These are phyloP conservation scores for Chondrostereum purpureum DNA, from an alignment of 1,284 basidiomycete genomes.

Conservation along the genomic window DNA sequence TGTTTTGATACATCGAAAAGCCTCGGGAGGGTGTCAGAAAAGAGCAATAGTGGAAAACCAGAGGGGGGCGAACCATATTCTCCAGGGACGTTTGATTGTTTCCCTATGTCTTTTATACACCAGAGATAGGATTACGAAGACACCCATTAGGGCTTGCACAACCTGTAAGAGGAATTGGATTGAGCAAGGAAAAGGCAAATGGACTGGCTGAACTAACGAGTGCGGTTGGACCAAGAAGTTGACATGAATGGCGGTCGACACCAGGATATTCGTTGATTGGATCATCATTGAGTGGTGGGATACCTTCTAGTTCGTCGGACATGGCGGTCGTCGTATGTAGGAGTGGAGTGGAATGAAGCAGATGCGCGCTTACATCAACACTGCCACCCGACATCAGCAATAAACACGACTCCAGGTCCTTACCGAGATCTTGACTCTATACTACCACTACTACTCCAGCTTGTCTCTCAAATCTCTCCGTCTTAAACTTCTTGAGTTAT, in stretches of 20 bases:
- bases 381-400: neutral
- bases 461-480: constrained; percentile 1
- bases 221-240: constrained; percentile 61
- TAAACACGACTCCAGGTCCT: no score
- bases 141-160: constrained; percentile 81
- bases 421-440: no score
- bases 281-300: constrained; percentile 1
- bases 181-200: constrained; percentile 12
- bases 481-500: constrained; percentile 11
- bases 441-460: constrained; percentile 3
- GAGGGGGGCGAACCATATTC: constrained; percentile 69
- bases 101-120: constrained; percentile 88
- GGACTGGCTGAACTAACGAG: constrained; percentile 36
- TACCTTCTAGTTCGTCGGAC: neutral
- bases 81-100: constrained; percentile 81
- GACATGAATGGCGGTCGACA: constrained; percentile 56
- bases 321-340: neutral
- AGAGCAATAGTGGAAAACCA: constrained; percentile 9
- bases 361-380: neutral
- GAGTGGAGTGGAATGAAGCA: neutral
- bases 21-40: constrained; percentile 37
- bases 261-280: constrained; percentile 31
- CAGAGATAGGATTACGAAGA: constrained; percentile 80
- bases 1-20: constrained; percentile 90
- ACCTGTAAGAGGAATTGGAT: constrained; percentile 37